Evolutionary conservation across 2,329 filamentous ascomycete genomes (phyloP), one percentile per base, ranked within the genome.

Genomic region (Ascocoryne sarcoides): DNA sequence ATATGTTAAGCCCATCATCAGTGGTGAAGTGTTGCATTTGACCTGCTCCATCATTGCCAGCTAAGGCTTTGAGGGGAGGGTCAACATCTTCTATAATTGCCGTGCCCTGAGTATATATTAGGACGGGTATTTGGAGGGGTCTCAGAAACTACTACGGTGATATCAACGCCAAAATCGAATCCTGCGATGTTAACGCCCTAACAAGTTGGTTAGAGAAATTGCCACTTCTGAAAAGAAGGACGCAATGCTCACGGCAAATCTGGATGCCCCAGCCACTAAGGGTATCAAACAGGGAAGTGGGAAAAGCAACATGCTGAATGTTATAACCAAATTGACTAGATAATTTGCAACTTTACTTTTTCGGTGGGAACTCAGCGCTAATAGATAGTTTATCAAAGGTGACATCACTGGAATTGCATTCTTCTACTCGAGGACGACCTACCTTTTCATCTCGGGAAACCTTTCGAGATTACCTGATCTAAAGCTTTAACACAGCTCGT

Each of bases 1-100:
- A 71, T 20, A 74, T 60, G 52, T 77, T 78, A 38, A 79, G 60
- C 35, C 65, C 62, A 50, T 73, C 67, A 32, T 71, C 65, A 10
- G 64, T 64, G 39, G 68, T 62, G 29, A 55, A 56, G 35, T 57
- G 54, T 20, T 40, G 18, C 49, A 50, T 52, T 26, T 52, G 49
- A 26, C 38, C 49, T 10, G 37, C 40, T 7, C 49, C 49, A 47
- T 52, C 49, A 4, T 36, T 44, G 9, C 42, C 40, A 14, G 43
- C 44, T 3, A 53, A 35, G 2, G 36, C 30, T 26, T 32, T 41
- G 20, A 53, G 29, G 29, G 51, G 51, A 31, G 35, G 39, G 15
- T 39, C 17, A 8, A 40, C 47, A 43, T 37, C 50, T 30, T 39
- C 15, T 7, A 52, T 21, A 18, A 38, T 42, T 14, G 40, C 50